A percentile compares a stretch with the other conserved stretches of the same genome.
These are phyloP conservation scores for Stellera chamaejasme DNA, from an alignment of 345 rosid genomes.

Conservation along the genomic window DNA sequence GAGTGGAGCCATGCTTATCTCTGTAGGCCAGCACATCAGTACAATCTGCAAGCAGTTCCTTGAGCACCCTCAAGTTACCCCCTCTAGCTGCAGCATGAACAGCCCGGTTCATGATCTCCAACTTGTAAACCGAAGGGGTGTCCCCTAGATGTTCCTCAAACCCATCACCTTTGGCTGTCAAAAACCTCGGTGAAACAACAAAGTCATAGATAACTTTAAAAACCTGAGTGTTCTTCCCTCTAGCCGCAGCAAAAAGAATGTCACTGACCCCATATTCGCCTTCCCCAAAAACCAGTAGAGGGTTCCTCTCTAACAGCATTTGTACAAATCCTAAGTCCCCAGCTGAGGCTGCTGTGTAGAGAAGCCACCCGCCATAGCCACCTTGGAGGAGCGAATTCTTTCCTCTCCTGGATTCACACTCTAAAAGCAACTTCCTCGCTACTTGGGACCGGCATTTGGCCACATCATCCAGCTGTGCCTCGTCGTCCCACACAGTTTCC, in stretches of 20 bases:
- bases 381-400: slow-evolving; percentile 58
- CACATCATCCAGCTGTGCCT: slow-evolving; percentile 53
- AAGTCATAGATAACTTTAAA: slow-evolving; percentile 66
- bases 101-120: slow-evolving; percentile 84
- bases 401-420: slow-evolving; percentile 45
- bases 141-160: slow-evolving; percentile 54
- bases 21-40: slow-evolving; percentile 48
- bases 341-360: slow-evolving; percentile 94
- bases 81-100: slow-evolving; percentile 90
- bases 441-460: slow-evolving; percentile 63
- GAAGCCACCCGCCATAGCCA: slow-evolving; percentile 88
- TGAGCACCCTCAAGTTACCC: slow-evolving; percentile 51
- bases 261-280: slow-evolving; percentile 96
- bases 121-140: slow-evolving; percentile 49
- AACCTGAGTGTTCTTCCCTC: slow-evolving; percentile 55
- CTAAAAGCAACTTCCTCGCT: slow-evolving; percentile 54
- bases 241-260: slow-evolving; percentile 75
- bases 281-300: slow-evolving; percentile 82
- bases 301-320: slow-evolving; percentile 59
- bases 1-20: slow-evolving; percentile 71
- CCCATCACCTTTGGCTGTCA: slow-evolving; percentile 32
- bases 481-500: slow-evolving; percentile 93
- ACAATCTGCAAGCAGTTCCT: slow-evolving; percentile 42
- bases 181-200: slow-evolving; percentile 57
- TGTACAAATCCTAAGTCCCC: slow-evolving; percentile 65